Base-by-base conservation (phyloP, 305 asterid genomes). In the Fraxinus nigra region DNA sequence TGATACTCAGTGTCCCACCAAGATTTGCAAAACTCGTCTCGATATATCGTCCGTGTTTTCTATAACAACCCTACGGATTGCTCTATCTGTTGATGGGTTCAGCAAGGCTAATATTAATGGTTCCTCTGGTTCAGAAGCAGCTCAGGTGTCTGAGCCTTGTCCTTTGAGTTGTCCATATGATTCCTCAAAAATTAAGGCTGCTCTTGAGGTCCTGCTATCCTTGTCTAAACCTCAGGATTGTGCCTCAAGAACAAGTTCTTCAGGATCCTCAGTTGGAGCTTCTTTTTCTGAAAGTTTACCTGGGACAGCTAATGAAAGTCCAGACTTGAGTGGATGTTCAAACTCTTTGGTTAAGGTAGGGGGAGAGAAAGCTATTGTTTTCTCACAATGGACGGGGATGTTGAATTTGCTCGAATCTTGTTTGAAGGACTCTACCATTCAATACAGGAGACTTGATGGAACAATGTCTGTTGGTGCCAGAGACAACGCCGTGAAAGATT, bases 301-400 rank as follows among this genome's bases (percentile, higher is more conserved):
- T 18, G 74, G 74, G 72, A 82, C 56, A 56, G 82, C 73, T 37
- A 80, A 73, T 14, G 70, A 79, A 81, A 84, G 37, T 30, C 76
- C 82, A 24, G 84, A 82, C 77, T 51, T 51, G 84, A 83, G 69
- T 13, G 51, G 54, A 35, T 83, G 72, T 82, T 80, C 87, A 35
- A 81, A 77, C 74, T 82, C 67, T 79, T 67, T 78, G 38, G 86
- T 76, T 7, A 83, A 86, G 78, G 85, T 79, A 16, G 86, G 65
- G 82, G 93, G 98, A 85, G 94, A 93, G 91, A 97, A 97, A 87
- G 97, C 98, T 40, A 93, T 97, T 70, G 98, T 97, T 82, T 97
- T 97, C 89, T 97, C 99, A 32, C 98, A 94, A 90, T 97, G 99
- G 99, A 97, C 99, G 0, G 91, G 97, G 92, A 97, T 97, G 99